phyloP scores from a whole-genome alignment of 192 early-diverging fungal genomes.

The Paraglomus occultum region DNA sequence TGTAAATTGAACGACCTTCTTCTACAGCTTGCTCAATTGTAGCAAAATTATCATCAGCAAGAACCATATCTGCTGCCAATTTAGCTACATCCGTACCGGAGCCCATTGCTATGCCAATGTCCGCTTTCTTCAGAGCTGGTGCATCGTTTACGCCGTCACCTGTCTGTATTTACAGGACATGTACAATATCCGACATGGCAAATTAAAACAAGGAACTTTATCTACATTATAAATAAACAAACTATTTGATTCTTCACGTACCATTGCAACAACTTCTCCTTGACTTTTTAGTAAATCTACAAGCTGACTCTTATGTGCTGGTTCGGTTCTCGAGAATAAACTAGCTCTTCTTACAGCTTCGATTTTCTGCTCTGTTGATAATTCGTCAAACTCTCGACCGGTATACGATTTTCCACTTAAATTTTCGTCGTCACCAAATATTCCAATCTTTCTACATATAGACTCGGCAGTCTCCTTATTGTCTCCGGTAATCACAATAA shows the following conservation, averaged over 20 bases:
- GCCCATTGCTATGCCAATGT: conserved; percentile 99
- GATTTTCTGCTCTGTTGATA: conserved; percentile 69
- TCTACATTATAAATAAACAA: conserved; percentile 12
- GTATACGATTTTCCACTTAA: conserved; percentile 73
- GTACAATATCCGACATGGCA: conserved; percentile 12
- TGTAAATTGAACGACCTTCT: conserved; percentile 97
- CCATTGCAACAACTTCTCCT: conserved; percentile 88
- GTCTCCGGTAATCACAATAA: conserved; percentile 98
- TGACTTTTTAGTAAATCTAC: conserved; percentile 85
- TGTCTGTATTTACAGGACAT: conserved; percentile 49
- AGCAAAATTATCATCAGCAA: conserved; percentile 99
- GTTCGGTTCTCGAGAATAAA: conserved; percentile 95
- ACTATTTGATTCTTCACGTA: conserved; percentile 11
- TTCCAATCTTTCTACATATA: conserved; percentile 93
- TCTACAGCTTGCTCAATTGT: conserved; percentile 97
- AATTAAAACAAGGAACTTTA: background rate
- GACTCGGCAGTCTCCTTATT: conserved; percentile 96
- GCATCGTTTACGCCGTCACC: conserved; percentile 99
- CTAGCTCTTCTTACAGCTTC: conserved; percentile 70
- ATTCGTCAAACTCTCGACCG: conserved; percentile 93
- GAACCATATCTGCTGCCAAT: conserved; percentile 96
- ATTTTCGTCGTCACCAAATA: conserved; percentile 72
- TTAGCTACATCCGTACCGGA: conserved; percentile 98
- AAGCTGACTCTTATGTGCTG: conserved; percentile 91
- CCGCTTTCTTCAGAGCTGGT: conserved; percentile 94